Base-by-base conservation (phyloP, 768 basidiomycete species). In the Tylopilus sp. region DNA sequence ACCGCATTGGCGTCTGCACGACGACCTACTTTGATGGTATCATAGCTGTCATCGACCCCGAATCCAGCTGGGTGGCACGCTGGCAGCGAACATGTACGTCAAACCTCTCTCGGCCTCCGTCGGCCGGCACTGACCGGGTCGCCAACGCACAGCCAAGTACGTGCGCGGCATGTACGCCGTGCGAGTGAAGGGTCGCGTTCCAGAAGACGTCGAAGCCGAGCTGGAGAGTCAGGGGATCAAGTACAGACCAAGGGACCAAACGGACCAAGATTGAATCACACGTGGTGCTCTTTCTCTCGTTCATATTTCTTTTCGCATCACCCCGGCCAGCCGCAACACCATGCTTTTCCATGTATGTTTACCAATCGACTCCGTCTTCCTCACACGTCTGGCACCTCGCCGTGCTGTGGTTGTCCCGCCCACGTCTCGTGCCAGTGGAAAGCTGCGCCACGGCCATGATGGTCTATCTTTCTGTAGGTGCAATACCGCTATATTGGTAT, bases 1-100 rank as follows among this genome's bases (percentile, higher is more conserved):
- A 98, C 56, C 81, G 91, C 21, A 89, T 98, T 28, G 71, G 80
- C 12, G 77, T 81, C 44, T 98, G 94, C 69, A 99, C 96, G 11
- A 95, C 93, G 24, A 85, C 89, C 2, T 86, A 90, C 58, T 99
- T 90, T 60, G 96, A 98, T 60, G 97, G 97, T 13, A 78, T 92
- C 34, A 90, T 98, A 57, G 83, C 94, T 0, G 82, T 93, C 43
- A 84, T 93, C 40, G 83, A 90, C 62, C 87, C 95, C 3, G 85
- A 90, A 60, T 79, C 80, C 44, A 93, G 91, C 67, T 99, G 97
- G 97, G 94, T 98, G 7, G 90, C 91, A 8, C 82, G 89, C 60
- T 99, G 95, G 94, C 95, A 99, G 71, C 75, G 96, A 67, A 92
- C 88, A 60, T 84, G 96, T 95, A 61, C 57, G 87, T 78, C 37